Evolutionary conservation across 495 filamentous ascomycete genomes (phyloP).

Genomic region (Viridothelium virens): DNA sequence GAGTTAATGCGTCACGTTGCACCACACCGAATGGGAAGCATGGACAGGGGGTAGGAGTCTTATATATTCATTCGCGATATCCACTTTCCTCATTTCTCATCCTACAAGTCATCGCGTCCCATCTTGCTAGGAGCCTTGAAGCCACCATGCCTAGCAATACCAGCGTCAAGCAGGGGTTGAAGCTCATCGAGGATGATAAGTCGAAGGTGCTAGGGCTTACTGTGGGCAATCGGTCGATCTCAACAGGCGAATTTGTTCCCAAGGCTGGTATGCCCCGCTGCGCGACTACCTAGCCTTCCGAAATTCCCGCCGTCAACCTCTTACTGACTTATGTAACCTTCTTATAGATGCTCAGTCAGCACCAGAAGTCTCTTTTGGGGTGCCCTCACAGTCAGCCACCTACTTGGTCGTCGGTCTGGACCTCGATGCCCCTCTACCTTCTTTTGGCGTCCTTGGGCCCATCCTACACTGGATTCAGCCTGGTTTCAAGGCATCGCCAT

Average conservation of each 20-base stretch:
- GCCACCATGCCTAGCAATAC: neutral
- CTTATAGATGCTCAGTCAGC: conserved; percentile 13
- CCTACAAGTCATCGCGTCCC: too few relatives aligned
- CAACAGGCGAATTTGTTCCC: conserved; percentile 11
- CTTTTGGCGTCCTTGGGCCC: conserved; percentile 27
- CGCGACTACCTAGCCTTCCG: neutral
- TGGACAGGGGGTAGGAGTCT: too few relatives aligned
- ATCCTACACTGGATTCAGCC: conserved; percentile 48
- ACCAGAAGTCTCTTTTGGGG: conserved; percentile 2
- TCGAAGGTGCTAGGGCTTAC: neutral
- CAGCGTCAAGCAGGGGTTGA: neutral
- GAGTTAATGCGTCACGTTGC: too few relatives aligned
- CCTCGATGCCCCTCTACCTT: conserved; percentile 14
- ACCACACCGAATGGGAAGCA: too few relatives aligned
- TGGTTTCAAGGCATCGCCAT: conserved; percentile 31
- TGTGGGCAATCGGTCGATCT: neutral
- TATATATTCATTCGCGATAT: too few relatives aligned
- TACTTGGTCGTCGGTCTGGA: conserved; percentile 13
- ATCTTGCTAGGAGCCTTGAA: neutral
- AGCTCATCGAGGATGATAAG: conserved; percentile 4
- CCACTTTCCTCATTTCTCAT: too few relatives aligned
- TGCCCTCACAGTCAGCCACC: neutral
- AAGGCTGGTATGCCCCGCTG: conserved; percentile 13
- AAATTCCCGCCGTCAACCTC: too few relatives aligned
- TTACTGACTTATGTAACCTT: neutral